Base-by-base conservation (phyloP, 1,284 basidiomycete genomes). In the Pterulicium gracile region DNA sequence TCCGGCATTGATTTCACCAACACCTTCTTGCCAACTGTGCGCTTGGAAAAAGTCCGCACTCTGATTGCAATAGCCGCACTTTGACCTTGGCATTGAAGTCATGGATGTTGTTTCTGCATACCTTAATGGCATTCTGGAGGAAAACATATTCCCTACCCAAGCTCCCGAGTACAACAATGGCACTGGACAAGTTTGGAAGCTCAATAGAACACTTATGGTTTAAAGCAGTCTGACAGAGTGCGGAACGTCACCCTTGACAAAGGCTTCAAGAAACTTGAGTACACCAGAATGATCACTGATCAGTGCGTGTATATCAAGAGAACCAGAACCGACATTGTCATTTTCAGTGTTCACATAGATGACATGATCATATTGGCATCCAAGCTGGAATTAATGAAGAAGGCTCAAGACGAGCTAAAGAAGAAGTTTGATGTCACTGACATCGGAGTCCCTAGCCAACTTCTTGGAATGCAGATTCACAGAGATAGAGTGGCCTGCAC, bases 131-230 rank as follows among this genome's bases (percentile, higher is more conserved):
- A 49, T 51, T 0, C 57, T 71, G 1, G 54, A 65, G 3, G 65
- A 72, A 39, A 57, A 63, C 12, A 58, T 71, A 4, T 69, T 64
- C 41, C 69, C 70, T 65, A 15, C 44, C 0, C 63, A 67, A 34
- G 65, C 60, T 0, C 45, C 57, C 0, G 61, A 59, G 0, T 68
- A 52, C 40, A 42, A 58, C 1, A 55, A 66, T 19, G 51, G 53
- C 0, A 54, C 50, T 0, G 41, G 35, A 0, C 12, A 27, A 0
- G 32, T 59, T 18, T 58, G 56, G 5, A 15, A 44, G 2, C 23
- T 62, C 3, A 46, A 52, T 0, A 54, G 55, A 22, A 51, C n/a
- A 1, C 2, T 0, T 58, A 62, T 19, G 52, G 62, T 4, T 46
- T 64, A 0, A 59, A 59, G 21, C 63, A 63, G 23, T 54, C 59